These are phyloP conservation scores for Capsicum baccatum DNA, from an alignment of 257 asterid species.

Conservation along the genomic window DNA sequence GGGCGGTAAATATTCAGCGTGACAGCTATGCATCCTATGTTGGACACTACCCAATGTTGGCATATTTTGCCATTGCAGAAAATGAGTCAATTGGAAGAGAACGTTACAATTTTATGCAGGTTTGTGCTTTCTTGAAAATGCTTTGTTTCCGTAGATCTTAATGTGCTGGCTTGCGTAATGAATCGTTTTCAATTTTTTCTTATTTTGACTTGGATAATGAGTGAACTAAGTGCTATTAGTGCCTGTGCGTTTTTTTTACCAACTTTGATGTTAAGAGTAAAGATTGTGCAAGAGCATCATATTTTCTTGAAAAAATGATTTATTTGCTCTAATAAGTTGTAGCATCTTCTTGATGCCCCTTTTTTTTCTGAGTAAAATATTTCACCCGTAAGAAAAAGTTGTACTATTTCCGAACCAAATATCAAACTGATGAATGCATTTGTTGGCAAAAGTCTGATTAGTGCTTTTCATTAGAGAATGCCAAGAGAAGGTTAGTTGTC, in stretches of 20 bases:
- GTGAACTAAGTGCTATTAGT: not conserved
- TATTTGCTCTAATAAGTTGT: slow-evolving; percentile 13
- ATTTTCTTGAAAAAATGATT: not conserved
- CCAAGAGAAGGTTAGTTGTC: not conserved
- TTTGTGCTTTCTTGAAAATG: slow-evolving; percentile 30
- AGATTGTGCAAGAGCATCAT: slow-evolving; percentile 5
- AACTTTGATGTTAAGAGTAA: not conserved
- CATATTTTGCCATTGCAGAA: slow-evolving; percentile 90
- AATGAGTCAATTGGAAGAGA: slow-evolving; percentile 98
- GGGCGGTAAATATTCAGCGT: slow-evolving; percentile 98
- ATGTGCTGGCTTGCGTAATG: not conserved
- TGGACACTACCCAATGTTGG: slow-evolving; percentile 88
- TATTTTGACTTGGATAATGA: not conserved
- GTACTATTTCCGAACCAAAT: not conserved
- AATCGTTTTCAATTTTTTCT: not conserved
- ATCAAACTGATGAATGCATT: not conserved
- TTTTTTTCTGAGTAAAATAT: not conserved
- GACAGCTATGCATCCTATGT: slow-evolving; percentile 90
- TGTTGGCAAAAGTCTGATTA: not conserved
- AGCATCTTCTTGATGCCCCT: not conserved
- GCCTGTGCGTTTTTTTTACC: not conserved
- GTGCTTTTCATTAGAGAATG: not conserved
- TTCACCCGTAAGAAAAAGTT: not conserved
- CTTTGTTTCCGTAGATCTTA: not conserved
- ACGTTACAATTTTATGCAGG: slow-evolving; percentile 99